phyloP scores from a whole-genome alignment of 2,329 filamentous ascomycete genomes.

The Endocalyx cinctus region DNA sequence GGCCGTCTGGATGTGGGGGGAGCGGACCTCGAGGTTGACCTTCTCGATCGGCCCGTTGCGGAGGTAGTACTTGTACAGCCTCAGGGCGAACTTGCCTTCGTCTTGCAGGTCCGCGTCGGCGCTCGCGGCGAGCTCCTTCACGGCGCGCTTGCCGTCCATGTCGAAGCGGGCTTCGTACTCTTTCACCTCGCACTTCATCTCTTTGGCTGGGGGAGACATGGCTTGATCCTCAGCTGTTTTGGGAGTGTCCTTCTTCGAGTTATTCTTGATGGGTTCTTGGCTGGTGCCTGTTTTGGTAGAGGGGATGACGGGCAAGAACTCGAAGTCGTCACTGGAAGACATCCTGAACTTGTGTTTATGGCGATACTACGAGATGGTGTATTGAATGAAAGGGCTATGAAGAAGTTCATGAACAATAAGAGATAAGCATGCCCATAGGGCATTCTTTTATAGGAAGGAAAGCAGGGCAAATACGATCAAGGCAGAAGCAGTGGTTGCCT shows the following conservation, averaged over 20 bases:
- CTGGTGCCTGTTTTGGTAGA: no score
- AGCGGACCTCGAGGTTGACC: constrained; percentile 7
- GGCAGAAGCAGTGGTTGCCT: no score
- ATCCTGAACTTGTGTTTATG: no score
- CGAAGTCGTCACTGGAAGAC: constrained; percentile 6
- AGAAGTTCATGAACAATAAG: no score
- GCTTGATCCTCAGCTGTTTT: background rate
- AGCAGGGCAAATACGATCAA: no score
- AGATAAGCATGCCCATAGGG: no score
- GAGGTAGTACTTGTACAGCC: constrained; percentile 7
- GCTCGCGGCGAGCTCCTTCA: constrained; percentile 3
- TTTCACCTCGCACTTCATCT: constrained; percentile 8
- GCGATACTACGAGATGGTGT: no score
- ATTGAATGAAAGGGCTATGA: no score
- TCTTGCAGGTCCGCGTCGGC: constrained; percentile 7
- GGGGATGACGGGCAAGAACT: constrained; percentile 1
- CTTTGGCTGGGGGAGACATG: background rate
- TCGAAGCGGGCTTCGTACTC: constrained; percentile 8
- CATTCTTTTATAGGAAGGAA: no score
- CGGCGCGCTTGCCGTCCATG: constrained; percentile 3
- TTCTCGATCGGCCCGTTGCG: constrained; percentile 4
- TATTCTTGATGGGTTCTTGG: background rate
- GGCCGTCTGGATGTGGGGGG: constrained; percentile 5
- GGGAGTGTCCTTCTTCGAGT: background rate
- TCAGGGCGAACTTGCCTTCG: constrained; percentile 5